phyloP scores from a whole-genome alignment of 2,329 filamentous ascomycete genomes.

The Ophiobolus disseminans region DNA sequence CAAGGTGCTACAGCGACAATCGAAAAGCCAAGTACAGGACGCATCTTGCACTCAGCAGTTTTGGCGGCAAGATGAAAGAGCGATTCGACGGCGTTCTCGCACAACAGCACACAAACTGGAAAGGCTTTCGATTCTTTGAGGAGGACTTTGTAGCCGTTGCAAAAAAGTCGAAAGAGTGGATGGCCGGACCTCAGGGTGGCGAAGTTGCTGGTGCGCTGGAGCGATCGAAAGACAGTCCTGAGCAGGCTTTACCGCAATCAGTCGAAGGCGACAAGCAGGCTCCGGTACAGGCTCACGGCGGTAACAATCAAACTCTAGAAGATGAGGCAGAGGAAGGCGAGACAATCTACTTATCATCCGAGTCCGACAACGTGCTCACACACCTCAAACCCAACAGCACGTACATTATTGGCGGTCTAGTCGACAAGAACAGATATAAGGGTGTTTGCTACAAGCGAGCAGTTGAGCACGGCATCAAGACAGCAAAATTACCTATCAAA shows the following conservation, averaged over 20 bases:
- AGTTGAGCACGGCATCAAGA: slow-evolving; percentile 75
- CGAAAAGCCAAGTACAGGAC: slow-evolving; percentile 69
- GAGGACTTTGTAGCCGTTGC: slow-evolving; percentile 77
- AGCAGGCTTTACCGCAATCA: too few relatives aligned
- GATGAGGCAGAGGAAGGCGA: slow-evolving; percentile 54
- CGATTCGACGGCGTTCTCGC: slow-evolving; percentile 79
- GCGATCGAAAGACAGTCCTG: slow-evolving; percentile 20
- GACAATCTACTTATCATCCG: slow-evolving; percentile 88
- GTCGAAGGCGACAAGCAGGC: too few relatives aligned
- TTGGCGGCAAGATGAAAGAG: slow-evolving; percentile 74
- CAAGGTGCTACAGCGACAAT: slow-evolving; percentile 89
- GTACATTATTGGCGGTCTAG: slow-evolving; percentile 92
- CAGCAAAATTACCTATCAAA: slow-evolving; percentile 92
- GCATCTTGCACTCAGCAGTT: slow-evolving; percentile 80
- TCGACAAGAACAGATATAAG: slow-evolving; percentile 97
- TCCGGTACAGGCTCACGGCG: too few relatives aligned
- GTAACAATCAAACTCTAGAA: slow-evolving; percentile 48
- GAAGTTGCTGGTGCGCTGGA: slow-evolving; percentile 66
- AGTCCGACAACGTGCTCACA: slow-evolving; percentile 84
- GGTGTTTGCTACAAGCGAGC: slow-evolving; percentile 89
- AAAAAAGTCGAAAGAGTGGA: slow-evolving; percentile 69
- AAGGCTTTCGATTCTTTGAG: slow-evolving; percentile 74
- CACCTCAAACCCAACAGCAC: slow-evolving; percentile 85
- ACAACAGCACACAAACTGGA: slow-evolving; percentile 79
- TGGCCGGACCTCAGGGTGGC: slow-evolving; percentile 67